A percentile compares a stretch with the other conserved stretches of the same genome.
Conservation (phyloP, 2,329 filamentous ascomycete species). For the Trichoderma atroviride region DNA sequence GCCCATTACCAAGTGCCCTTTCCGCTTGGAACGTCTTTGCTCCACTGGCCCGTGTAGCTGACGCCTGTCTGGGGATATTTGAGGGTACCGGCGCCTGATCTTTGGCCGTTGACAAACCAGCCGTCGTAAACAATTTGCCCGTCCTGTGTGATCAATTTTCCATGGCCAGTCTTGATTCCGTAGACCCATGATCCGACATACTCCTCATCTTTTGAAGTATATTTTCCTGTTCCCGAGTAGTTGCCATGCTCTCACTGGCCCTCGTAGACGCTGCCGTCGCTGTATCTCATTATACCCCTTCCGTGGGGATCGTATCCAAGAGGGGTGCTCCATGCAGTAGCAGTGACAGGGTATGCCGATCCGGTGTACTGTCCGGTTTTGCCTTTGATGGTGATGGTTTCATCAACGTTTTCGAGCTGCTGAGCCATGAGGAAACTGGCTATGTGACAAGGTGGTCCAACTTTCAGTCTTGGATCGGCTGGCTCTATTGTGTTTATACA, state of each 20-base stretch:
- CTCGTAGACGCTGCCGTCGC: background rate
- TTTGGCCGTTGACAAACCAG: background rate
- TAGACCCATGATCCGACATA: background rate
- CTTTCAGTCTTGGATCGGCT: background rate
- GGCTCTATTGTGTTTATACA: background rate
- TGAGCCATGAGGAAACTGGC: background rate
- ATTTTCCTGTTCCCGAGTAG: background rate
- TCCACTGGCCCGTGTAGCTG: background rate
- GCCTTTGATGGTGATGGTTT: background rate
- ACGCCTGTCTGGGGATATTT: background rate
- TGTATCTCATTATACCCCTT: background rate
- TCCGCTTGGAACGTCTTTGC: background rate
- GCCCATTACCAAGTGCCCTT: background rate
- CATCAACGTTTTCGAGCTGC: background rate
- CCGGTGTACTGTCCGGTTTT: background rate
- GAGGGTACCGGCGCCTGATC: background rate
- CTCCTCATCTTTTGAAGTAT: background rate
- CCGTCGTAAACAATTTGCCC: background rate
- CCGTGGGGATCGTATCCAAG: background rate
- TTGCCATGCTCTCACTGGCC: background rate
- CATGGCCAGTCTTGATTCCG: background rate
- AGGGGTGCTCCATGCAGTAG: no score
- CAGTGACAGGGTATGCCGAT: background rate
- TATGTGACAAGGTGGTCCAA: background rate
- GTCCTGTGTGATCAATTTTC: background rate